These are phyloP conservation scores for Xylaria cubensis DNA, from an alignment of 495 filamentous ascomycete species.

Conservation along the genomic window DNA sequence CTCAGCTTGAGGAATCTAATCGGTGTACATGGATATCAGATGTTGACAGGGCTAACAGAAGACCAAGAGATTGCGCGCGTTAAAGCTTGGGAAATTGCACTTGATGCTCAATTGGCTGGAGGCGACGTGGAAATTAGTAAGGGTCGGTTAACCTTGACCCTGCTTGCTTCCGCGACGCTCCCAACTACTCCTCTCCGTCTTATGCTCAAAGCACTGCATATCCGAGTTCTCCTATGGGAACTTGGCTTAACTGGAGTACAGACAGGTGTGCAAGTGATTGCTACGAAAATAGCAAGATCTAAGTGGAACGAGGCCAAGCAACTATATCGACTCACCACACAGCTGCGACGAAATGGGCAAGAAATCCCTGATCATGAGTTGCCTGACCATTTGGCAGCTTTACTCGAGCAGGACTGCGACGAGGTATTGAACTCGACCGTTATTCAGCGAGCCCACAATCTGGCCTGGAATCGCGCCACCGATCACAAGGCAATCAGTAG, in stretches of 20 bases:
- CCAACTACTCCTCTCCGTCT: slow-evolving; percentile 82
- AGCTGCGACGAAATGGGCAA: slow-evolving; percentile 49
- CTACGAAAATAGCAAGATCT: slow-evolving; percentile 70
- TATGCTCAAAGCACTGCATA: slow-evolving; percentile 92
- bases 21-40: slow-evolving; percentile 76
- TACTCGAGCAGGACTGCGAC: slow-evolving; percentile 79
- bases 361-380: slow-evolving; percentile 65
- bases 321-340: slow-evolving; percentile 64
- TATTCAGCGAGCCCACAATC: slow-evolving; percentile 85
- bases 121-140: slow-evolving; percentile 90
- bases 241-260: slow-evolving; percentile 69
- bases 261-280: slow-evolving; percentile 66
- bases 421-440: slow-evolving; percentile 78
- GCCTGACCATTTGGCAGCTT: slow-evolving; percentile 73
- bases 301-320: slow-evolving; percentile 83
- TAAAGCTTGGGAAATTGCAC: slow-evolving; percentile 93
- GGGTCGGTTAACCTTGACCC: slow-evolving; percentile 82
- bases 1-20: slow-evolving; percentile 80
- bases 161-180: slow-evolving; percentile 87
- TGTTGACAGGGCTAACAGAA: slow-evolving; percentile 77
- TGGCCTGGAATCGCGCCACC: slow-evolving; percentile 85
- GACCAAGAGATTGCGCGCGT: slow-evolving; percentile 86
- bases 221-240: slow-evolving; percentile 85
- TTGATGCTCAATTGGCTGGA: slow-evolving; percentile 94
- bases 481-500: slow-evolving; percentile 65